phyloP scores from a whole-genome alignment of 2,329 filamentous ascomycete genomes.

The Phaeosphaeriaceae sp. region DNA sequence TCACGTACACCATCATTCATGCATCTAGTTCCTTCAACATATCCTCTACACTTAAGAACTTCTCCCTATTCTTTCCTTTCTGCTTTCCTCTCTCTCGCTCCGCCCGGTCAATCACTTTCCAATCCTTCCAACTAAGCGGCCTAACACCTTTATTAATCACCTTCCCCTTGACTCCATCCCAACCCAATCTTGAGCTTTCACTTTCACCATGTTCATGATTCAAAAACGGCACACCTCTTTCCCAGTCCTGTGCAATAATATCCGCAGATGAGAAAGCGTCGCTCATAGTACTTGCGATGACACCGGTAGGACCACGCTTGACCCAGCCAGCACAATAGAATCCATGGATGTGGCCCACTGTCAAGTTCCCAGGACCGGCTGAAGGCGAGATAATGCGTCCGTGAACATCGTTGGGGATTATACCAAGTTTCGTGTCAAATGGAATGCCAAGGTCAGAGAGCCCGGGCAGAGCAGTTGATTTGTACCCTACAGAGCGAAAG shows the following conservation, averaged over 20 bases:
- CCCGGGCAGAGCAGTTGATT: constrained; percentile 76
- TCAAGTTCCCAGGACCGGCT: constrained; percentile 45
- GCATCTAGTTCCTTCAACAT: constrained; percentile 60
- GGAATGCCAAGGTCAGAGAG: constrained; percentile 75
- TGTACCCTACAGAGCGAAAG: constrained; percentile 96
- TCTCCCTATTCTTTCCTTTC: constrained; percentile 79
- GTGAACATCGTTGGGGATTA: constrained; percentile 80
- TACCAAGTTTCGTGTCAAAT: constrained; percentile 76
- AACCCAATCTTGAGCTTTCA: constrained; percentile 63
- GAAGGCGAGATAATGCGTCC: constrained; percentile 69
- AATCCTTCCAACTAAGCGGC: constrained; percentile 81
- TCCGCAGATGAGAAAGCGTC: constrained; percentile 92
- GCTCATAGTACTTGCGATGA: constrained; percentile 94
- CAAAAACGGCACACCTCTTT: constrained; percentile 55
- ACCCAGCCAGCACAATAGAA: constrained; percentile 97
- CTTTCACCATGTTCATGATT: constrained; percentile 46
- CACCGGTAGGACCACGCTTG: constrained; percentile 90
- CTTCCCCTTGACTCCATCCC: constrained; percentile 75
- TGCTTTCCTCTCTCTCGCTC: constrained; percentile 71
- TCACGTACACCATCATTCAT: constrained; percentile 4
- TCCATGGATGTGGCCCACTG: constrained; percentile 66
- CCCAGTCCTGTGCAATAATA: constrained; percentile 81
- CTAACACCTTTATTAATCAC: constrained; percentile 62
- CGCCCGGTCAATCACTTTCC: constrained; percentile 81
- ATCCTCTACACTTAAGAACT: constrained; percentile 62